Conservation (phyloP, 345 rosid genomes). For the Sonneratia alba region DNA sequence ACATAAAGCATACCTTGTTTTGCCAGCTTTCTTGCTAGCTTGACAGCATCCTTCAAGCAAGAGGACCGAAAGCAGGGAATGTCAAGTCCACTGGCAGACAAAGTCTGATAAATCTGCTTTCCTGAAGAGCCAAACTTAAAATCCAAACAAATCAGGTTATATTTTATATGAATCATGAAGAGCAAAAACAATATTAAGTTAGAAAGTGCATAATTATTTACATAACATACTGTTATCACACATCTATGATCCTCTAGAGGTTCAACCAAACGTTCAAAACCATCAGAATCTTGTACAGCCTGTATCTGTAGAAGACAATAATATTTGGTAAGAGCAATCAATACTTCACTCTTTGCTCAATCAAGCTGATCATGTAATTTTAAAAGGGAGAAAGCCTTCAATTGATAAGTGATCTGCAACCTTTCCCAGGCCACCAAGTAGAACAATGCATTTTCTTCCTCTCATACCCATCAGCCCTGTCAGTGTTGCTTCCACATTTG, state of each 20-base stretch:
- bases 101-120: conserved; percentile 14
- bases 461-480: conserved; percentile 21
- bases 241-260: conserved; percentile 23
- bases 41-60: conserved; percentile 21
- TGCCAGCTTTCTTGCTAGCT: conserved; percentile 18
- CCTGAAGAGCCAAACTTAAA: conserved; percentile 29
- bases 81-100: conserved; percentile 18
- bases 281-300: conserved; percentile 15
- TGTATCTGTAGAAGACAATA: neutral
- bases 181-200: neutral
- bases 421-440: conserved; percentile 31
- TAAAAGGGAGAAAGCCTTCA: neutral
- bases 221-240: conserved; percentile 21
- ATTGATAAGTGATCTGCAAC: conserved; percentile 9
- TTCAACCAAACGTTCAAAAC: conserved; percentile 21
- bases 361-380: neutral
- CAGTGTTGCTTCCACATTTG: conserved; percentile 22
- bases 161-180: neutral
- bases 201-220: neutral
- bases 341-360: neutral
- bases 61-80: conserved; percentile 22
- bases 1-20: conserved; percentile 15
- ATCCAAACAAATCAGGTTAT: neutral
- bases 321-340: neutral
- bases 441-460: conserved; percentile 21